phyloP scores from a whole-genome alignment of 495 filamentous ascomycete genomes.

The Tuber microsphaerosporum region DNA sequence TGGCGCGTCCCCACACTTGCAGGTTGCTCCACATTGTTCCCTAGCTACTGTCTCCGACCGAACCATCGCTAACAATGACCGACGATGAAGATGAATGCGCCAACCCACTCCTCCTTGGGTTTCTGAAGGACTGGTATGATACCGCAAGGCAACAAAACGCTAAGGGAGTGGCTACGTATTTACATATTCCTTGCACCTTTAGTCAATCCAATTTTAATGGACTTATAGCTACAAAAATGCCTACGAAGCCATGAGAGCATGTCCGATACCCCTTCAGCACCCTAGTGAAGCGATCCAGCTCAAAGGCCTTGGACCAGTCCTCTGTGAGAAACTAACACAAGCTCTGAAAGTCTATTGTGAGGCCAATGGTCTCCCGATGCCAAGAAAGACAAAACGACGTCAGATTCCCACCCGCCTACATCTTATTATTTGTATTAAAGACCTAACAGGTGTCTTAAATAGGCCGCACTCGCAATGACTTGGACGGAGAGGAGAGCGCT shows the following conservation, averaged over 20 bases:
- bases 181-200: conserved; percentile 3
- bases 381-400: conserved; percentile 48
- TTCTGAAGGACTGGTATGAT: conserved; percentile 78
- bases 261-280: conserved; percentile 65
- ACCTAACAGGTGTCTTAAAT: background rate
- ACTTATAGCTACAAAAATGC: conserved; percentile 62
- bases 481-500: conserved; percentile 15
- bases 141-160: conserved; percentile 61
- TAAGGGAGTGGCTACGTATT: conserved; percentile 58
- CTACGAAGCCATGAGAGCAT: conserved; percentile 72
- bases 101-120: conserved; percentile 67
- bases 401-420: background rate
- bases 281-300: conserved; percentile 67
- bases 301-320: conserved; percentile 62
- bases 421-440: background rate
- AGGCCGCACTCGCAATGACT: background rate
- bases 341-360: conserved; percentile 60
- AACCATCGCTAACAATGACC: conserved; percentile 31
- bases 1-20: background rate
- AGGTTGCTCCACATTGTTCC: background rate
- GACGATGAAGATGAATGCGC: conserved; percentile 48
- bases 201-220: conserved; percentile 4
- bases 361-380: conserved; percentile 65
- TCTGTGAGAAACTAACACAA: conserved; percentile 64
- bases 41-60: background rate